Evolutionary conservation across 345 rosid genomes (phyloP), one percentile per base, ranked within the genome.

Genomic region (Arabis hirsuta): DNA sequence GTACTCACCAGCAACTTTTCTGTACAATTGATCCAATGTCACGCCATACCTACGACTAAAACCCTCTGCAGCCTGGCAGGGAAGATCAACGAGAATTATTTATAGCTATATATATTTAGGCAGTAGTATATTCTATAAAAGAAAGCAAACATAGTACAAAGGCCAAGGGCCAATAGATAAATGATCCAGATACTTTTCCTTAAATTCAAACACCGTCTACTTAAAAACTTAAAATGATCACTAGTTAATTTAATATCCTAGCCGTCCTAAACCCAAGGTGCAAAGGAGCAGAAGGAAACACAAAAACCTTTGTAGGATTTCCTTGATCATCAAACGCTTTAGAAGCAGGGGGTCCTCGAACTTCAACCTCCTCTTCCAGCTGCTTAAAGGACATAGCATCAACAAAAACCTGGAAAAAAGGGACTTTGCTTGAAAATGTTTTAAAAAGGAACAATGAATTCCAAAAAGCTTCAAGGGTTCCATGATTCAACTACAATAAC

Each of bases 301-400:
- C 70, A 57, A 68, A 66, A 79, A 94, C 98, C 98, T 94, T 94
- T 12, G 98, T 89, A 57, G 95, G 93, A 74, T 83, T 88, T 79
- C 98, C 98, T 57, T 88, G 84, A 16, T 69, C 82, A 81, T 91
- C 95, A 84, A 91, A 91, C 48, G 96, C 95, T 84, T 94, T 94
- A 12, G 89, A 85, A 78, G 79, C 86, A 53, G 98, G 97, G 82
- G 98, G 98, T 55, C 98, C 98, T 66, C 95, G 88, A 77, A 88
- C 85, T 82, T 91, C 97, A 73, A 88, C 80, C 79, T 88, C 97
- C 53, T 71, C 81, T 77, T 82, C 89, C 65, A 83, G 69, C 83
- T 94, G 98, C 91, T 84, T 94, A 60, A 86, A 63, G 54, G 71
- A 78, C 73, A 94, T 90, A 73, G 72, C 80, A 76, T 82, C 85